Evolutionary conservation across 1,284 basidiomycete genomes (phyloP).

Genomic region (Boletus smithii): DNA sequence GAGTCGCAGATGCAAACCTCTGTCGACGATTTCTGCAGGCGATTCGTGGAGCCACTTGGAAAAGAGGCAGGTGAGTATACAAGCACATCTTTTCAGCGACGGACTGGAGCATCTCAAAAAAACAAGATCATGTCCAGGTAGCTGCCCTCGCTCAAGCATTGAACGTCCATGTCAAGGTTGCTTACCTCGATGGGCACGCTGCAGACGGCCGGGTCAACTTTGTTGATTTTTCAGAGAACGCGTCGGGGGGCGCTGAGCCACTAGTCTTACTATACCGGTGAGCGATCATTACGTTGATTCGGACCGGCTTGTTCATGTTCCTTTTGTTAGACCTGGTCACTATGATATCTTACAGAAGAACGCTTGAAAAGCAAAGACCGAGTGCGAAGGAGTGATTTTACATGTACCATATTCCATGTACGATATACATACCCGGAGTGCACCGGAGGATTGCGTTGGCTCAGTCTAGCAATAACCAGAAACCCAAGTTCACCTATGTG

Average conservation of each 20-base stretch:
- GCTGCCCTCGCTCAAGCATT: constrained; percentile 73
- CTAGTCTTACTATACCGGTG: constrained; percentile 75
- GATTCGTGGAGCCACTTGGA: constrained; percentile 75
- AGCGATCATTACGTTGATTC: constrained; percentile 20
- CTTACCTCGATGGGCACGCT: constrained; percentile 70
- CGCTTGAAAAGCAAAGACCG: constrained; percentile 6
- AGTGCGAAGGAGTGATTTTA: not conserved
- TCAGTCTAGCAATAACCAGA: no score
- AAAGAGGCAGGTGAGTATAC: constrained; percentile 68
- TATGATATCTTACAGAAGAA: constrained; percentile 60
- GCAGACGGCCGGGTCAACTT: constrained; percentile 57
- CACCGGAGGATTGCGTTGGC: not conserved
- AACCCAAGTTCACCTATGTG: no score
- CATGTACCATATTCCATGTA: constrained; percentile 12
- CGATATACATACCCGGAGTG: constrained; percentile 9
- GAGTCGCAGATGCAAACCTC: constrained; percentile 50
- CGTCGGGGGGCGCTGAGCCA: constrained; percentile 37
- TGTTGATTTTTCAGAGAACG: constrained; percentile 61
- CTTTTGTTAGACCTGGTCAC: constrained; percentile 59
- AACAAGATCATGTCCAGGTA: constrained; percentile 78
- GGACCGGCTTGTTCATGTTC: constrained; percentile 6
- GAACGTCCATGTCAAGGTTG: constrained; percentile 66
- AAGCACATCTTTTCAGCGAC: not conserved
- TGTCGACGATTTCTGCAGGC: constrained; percentile 68
- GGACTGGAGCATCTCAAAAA: constrained; percentile 3